Conservation (phyloP, 169 alveolate genomes). For the Plasmodium gonderi region DNA sequence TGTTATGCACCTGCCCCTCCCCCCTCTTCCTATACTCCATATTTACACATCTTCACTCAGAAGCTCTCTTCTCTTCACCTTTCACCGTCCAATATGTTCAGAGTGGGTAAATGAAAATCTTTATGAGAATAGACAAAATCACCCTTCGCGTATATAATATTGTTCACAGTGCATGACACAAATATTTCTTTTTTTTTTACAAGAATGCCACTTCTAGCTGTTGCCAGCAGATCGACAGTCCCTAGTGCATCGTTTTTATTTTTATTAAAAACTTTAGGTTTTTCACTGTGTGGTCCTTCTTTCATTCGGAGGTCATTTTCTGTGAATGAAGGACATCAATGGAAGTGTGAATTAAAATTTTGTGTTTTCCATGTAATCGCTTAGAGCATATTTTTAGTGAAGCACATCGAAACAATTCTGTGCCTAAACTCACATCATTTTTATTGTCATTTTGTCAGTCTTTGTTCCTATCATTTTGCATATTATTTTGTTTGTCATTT, state of each 20-base stretch:
- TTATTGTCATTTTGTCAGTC: too few relatives aligned
- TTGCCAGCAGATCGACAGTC: conserved; percentile 61
- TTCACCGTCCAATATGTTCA: conserved; percentile 67
- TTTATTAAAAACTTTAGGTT: conserved; percentile 72
- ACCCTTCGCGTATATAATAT: conserved; percentile 44
- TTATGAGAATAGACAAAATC: conserved; percentile 17
- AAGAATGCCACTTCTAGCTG: conserved; percentile 61
- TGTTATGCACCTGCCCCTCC: background rate
- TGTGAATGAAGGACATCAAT: background rate
- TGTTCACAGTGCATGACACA: conserved; percentile 59
- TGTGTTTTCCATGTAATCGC: background rate
- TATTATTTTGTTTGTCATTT: too few relatives aligned
- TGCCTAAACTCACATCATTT: background rate
- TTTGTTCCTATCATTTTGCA: too few relatives aligned
- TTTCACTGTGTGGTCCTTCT: background rate
- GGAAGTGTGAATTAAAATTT: background rate
- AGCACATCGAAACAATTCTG: background rate
- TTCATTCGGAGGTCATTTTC: conserved; percentile 60
- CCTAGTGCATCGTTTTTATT: conserved; percentile 71
- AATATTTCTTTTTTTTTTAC: conserved; percentile 51
- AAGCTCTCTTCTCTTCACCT: conserved; percentile 3
- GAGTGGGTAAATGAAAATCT: conserved; percentile 36
- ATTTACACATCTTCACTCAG: background rate
- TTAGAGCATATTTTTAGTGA: background rate
- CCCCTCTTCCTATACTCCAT: background rate